Conservation (phyloP, 2,329 filamentous ascomycete species). For the Hypocreales sp. region DNA sequence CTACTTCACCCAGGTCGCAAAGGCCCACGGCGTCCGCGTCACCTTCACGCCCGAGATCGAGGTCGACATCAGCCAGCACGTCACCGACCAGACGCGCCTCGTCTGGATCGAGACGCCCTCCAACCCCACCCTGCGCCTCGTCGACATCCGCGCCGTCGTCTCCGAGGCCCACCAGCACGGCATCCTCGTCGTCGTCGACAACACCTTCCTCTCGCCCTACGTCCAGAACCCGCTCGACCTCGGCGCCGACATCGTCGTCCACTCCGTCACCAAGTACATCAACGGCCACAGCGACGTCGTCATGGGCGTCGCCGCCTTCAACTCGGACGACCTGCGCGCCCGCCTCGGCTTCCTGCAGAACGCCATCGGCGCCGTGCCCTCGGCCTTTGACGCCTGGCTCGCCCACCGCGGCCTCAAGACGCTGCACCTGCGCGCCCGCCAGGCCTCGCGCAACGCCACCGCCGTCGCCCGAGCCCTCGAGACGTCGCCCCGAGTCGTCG, state of each 20-base stretch:
- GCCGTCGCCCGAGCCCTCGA: constrained; percentile 64
- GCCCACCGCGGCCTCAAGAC: constrained; percentile 96
- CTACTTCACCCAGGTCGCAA: constrained; percentile 96
- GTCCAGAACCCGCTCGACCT: constrained; percentile 92
- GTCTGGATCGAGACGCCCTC: constrained; percentile 93
- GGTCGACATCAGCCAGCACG: constrained; percentile 69
- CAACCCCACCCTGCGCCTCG: constrained; percentile 84
- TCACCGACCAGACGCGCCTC: constrained; percentile 77
- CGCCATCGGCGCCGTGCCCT: constrained; percentile 89
- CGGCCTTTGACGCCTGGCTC: constrained; percentile 94
- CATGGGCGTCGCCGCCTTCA: constrained; percentile 95
- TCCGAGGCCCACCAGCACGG: constrained; percentile 73
- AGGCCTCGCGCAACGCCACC: constrained; percentile 70
- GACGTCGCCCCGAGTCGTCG: constrained; percentile 63
- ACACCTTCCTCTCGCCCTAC: constrained; percentile 94
- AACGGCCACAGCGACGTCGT: constrained; percentile 94
- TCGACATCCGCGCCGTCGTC: constrained; percentile 81
- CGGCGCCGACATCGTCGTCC: constrained; percentile 91
- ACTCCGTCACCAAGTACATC: constrained; percentile 98
- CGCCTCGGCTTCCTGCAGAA: constrained; percentile 88
- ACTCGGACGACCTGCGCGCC: constrained; percentile 62
- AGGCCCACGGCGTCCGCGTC: constrained; percentile 84
- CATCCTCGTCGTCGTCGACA: constrained; percentile 95
- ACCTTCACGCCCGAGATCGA: constrained; percentile 92
- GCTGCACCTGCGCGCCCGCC: constrained; percentile 77